These are phyloP conservation scores for Hypoxylon subgilvum DNA, from an alignment of 495 filamentous ascomycete genomes.

Conservation along the genomic window DNA sequence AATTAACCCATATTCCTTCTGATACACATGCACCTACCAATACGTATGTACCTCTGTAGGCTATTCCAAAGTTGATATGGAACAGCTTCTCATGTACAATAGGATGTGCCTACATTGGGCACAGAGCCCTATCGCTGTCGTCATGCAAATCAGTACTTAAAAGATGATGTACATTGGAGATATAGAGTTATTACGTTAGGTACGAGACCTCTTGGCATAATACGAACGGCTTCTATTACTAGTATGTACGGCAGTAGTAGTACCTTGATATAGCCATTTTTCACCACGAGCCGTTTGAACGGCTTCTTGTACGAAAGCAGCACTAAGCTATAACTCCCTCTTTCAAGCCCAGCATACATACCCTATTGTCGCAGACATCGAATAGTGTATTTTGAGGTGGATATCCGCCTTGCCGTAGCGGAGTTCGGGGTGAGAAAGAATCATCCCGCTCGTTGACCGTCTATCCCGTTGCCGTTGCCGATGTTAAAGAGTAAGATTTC, in stretches of 20 bases:
- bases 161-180: background rate
- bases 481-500: background rate
- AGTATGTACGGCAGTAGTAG: slow-evolving; percentile 1
- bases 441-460: no score
- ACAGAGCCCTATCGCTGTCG: slow-evolving; percentile 2
- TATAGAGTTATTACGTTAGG: slow-evolving; percentile 12
- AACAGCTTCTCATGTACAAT: background rate
- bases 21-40: no score
- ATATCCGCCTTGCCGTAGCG: slow-evolving; percentile 3
- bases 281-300: background rate
- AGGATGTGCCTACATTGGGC: background rate
- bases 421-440: slow-evolving; percentile 2
- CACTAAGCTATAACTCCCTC: no score
- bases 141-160: slow-evolving; percentile 9
- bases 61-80: background rate
- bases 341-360: no score
- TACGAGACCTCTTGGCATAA: background rate
- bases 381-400: background rate
- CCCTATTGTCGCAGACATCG: no score
- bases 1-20: slow-evolving; percentile 30
- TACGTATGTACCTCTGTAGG: background rate
- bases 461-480: slow-evolving; percentile 14
- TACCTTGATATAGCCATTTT: no score
- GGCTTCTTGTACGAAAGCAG: slow-evolving; percentile 9
- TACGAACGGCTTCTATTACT: background rate